A percentile compares a stretch with the other conserved stretches of the same genome.
These are phyloP conservation scores for Gossypium anomalum DNA, from an alignment of 345 rosid genomes.

Conservation along the genomic window DNA sequence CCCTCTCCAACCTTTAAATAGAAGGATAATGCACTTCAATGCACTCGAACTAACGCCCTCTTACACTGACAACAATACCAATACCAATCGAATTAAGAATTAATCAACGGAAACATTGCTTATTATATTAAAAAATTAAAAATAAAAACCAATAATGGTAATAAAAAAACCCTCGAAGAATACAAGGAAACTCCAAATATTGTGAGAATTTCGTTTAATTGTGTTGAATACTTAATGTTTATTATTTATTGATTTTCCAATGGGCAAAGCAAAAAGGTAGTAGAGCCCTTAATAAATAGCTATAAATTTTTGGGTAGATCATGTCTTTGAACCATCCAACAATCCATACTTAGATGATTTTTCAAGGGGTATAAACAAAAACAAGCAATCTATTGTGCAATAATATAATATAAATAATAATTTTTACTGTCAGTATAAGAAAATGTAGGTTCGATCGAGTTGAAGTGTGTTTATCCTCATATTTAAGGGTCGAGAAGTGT, in stretches of 20 bases:
- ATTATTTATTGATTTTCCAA: background rate
- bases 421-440: background rate
- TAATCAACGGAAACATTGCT: accelerated
- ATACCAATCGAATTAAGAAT: too few species aligned
- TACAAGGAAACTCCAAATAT: too few species aligned
- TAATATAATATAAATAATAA: background rate
- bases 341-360: background rate
- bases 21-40: accelerated
- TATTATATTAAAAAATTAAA: too few species aligned
- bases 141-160: too few species aligned
- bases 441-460: accelerated
- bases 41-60: too few species aligned
- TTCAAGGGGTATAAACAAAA: background rate
- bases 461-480: accelerated
- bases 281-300: background rate
- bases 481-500: accelerated
- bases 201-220: background rate
- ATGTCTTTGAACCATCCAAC: background rate
- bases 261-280: background rate
- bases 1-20: too few species aligned
- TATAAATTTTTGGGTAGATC: background rate
- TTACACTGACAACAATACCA: accelerated
- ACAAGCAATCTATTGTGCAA: background rate
- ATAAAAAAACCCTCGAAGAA: too few species aligned
- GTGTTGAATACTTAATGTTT: background rate